phyloP scores from a whole-genome alignment of 768 basidiomycete genomes.

The Lentinula edodes region DNA sequence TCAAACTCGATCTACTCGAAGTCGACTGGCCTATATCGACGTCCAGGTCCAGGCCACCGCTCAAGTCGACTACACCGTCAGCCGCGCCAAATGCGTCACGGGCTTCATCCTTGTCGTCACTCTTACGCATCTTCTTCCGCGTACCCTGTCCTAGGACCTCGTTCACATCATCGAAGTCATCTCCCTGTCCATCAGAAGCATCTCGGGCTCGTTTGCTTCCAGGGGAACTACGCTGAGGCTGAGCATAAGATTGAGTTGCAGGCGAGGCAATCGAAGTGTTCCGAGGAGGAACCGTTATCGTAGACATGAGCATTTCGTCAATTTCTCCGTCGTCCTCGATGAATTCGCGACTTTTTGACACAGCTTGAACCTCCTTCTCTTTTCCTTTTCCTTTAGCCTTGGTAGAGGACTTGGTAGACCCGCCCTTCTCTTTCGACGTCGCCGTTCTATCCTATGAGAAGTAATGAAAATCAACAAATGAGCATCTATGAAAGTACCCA shows the following conservation, averaged over 20 bases:
- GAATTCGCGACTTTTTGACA: slow-evolving; percentile 39
- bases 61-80: neutral
- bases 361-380: slow-evolving; percentile 19
- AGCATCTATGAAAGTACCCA: neutral
- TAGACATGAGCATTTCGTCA: slow-evolving; percentile 9
- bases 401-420: neutral
- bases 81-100: no score
- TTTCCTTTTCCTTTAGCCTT: slow-evolving; percentile 18
- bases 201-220: neutral
- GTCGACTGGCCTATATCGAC: neutral
- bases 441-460: slow-evolving; percentile 1
- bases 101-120: neutral
- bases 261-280: neutral
- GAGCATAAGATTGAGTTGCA: neutral
- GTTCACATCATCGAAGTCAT: slow-evolving; percentile 1
- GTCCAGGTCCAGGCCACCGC: neutral
- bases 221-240: neutral
- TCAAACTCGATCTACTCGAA: neutral
- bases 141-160: neutral
- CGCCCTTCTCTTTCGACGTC: slow-evolving; percentile 24
- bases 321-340: slow-evolving; percentile 24
- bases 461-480: slow-evolving; percentile 1
- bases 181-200: slow-evolving; percentile 6
- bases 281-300: neutral
- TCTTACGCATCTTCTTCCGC: neutral